Conservation (phyloP, 139 green algal genomes). For the Chlorella sorokiniana region DNA sequence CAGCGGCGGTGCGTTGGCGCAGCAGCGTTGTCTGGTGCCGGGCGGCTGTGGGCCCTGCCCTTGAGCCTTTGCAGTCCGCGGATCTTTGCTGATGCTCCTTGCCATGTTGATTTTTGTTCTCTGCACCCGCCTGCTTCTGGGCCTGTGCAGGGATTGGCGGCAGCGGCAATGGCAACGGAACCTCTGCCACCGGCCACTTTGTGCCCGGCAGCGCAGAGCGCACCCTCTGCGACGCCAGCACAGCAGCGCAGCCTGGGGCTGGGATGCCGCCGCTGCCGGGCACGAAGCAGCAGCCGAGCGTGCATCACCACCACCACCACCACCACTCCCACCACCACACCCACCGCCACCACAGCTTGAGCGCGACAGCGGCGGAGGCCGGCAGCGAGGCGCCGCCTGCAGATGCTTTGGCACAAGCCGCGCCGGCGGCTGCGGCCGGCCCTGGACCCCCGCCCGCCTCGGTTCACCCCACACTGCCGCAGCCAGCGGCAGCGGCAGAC, state of each 20-base stretch:
- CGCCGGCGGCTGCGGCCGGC: background rate
- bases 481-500: background rate
- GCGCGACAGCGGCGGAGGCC: slow-evolving; percentile 3
- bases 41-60: no score
- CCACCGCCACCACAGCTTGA: slow-evolving; percentile 5
- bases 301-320: slow-evolving; percentile 18
- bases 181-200: background rate
- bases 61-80: no score
- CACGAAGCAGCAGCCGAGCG: background rate
- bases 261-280: background rate
- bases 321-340: background rate
- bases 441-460: background rate
- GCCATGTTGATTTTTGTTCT: background rate
- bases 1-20: slow-evolving; percentile 4
- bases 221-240: slow-evolving; percentile 13
- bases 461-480: no score
- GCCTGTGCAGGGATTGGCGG: slow-evolving; percentile 8
- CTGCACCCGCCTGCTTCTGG: background rate
- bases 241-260: background rate
- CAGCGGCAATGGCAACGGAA: slow-evolving; percentile 30
- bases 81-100: background rate
- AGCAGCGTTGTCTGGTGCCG: background rate
- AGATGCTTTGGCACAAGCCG: background rate
- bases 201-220: background rate
- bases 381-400: slow-evolving; percentile 23